Evolutionary conservation across 805 yeast species (phyloP).

Genomic region (Jamesozyma spencerorum): DNA sequence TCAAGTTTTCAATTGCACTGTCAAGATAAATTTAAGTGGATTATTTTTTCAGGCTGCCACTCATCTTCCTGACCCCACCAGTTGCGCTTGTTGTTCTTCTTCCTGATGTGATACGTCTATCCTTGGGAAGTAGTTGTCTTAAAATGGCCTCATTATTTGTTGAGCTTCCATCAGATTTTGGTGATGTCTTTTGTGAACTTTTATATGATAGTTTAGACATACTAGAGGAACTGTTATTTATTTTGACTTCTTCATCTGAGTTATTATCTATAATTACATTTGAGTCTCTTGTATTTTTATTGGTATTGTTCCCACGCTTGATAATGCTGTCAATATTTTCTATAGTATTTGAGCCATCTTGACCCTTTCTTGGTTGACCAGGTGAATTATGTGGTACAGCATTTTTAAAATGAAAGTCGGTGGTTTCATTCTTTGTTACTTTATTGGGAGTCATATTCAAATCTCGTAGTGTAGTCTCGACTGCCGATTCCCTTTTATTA

Average conservation of each 20-base stretch:
- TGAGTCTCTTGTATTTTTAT: conserved; percentile 1
- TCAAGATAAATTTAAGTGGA: not conserved
- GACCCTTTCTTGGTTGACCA: conserved; percentile 84
- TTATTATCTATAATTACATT: conserved; percentile 9
- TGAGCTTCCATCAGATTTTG: conserved; percentile 2
- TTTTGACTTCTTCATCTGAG: conserved; percentile 11
- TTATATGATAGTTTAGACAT: conserved; percentile 7
- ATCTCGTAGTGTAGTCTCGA: conserved; percentile 12
- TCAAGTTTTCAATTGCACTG: too few relatives aligned
- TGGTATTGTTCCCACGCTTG: not conserved
- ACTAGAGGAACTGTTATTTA: conserved; percentile 23
- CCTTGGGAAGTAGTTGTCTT: conserved; percentile 26
- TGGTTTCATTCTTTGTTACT: conserved; percentile 18
- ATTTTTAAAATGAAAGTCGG: conserved; percentile 24
- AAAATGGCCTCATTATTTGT: conserved; percentile 14
- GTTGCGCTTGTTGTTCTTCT: conserved; percentile 27
- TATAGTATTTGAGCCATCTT: conserved; percentile 28
- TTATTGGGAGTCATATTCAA: conserved; percentile 29
- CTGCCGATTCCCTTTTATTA: conserved; percentile 22
- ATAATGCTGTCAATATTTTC: conserved; percentile 25
- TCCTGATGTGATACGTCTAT: conserved; percentile 25
- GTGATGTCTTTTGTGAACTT: conserved; percentile 8
- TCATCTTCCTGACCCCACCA: conserved; percentile 29
- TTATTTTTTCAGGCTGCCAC: conserved; percentile 26
- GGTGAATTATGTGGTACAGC: conserved; percentile 83